Evolutionary conservation across 2,329 filamentous ascomycete species (phyloP), one percentile per base, ranked within the genome.

Genomic region (Xylariaceae sp.): DNA sequence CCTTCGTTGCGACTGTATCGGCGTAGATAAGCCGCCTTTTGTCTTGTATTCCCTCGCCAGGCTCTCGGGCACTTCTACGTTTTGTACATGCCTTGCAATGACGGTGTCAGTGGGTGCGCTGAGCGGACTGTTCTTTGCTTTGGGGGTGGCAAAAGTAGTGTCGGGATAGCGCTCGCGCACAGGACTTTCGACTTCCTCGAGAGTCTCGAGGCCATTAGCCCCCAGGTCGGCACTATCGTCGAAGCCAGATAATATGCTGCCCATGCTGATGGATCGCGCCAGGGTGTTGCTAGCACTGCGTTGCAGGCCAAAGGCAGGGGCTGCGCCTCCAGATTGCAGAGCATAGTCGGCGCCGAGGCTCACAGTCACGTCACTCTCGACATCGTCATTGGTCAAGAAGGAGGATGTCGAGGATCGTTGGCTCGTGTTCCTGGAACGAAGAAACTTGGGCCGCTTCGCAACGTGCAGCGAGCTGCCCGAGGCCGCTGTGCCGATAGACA

Each of bases 21-120:
- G 81, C 6, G 83, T 89, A 7, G 80, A 70, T 34, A 86, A 76
- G 18, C 83, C 81, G 58, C 86, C 82, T 64, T 90, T 88, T 58
- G 86, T 88, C 63, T 87, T 87, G 71, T 94, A 97, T 67, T 96
- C 89, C 60, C 87, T 85, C 4, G 89, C 90, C 53, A 97, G 78
- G 5, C 90, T 94, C 63, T 94, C 90, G 3, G 93, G 93, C 1
- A 97, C 90, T 52, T 93, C 89, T 13, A 97, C 90, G 63, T 93
- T 91, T 61, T 89, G 87, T 42, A 97, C 87, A 66, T 94, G 92
- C 51, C 90, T 87, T 41, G 91, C 86, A 63, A 97, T 88, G 46
- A 91, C 86, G 2, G 91, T 97, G 66, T 97, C 92, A 1, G 90
- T 94, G 2, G 89, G 89, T 6, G 86, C 82, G 17, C 80, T 75